Base-by-base conservation (phyloP, 345 rosid species). In the Pistacia integerrima region DNA sequence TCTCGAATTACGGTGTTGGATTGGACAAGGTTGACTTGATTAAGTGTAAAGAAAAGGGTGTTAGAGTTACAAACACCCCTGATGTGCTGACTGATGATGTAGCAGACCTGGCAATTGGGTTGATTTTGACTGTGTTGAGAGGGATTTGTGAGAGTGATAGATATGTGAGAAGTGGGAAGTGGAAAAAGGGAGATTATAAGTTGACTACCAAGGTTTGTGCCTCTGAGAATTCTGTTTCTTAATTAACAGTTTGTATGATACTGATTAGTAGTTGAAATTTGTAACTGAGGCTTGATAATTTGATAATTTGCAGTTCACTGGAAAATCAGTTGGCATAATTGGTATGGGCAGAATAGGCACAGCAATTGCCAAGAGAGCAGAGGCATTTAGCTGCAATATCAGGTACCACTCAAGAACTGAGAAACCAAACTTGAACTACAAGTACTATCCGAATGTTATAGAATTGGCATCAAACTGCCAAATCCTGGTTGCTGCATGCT, bases 311-410 rank as follows among this genome's bases (percentile, higher is more conserved):
- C 57, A 90, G 97, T 92, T 92, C 73, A 84, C 75, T 59, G 92
- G 90, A 10, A 92, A 92, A 72, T 73, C 83, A 6, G 90, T 90
- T 69, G 93, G 97, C 51, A 90, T 90, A 64, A 80, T 90, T 46
- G 93, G 94, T 63, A 69, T 90, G 67, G 97, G 93, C 35, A 86
- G 94, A 82, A 92, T 90, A 49, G 94, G 97, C 67, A 68, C 83
- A 59, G 94, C 94, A 57, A 79, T 88, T 52, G 92, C 93, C 2
- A 84, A 82, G 87, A 89, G 97, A 84, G 93, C 90, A 25, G 88
- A 89, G 77, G 97, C 91, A 48, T 90, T 92, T 77, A 80, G 79
- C 72, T 92, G 93, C 76, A 82, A 90, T 59, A 83, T 88, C n/a
- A 83, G 81, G 70, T 92, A 92, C 86, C 76, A 77, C 82, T 79